Evolutionary conservation across 2,329 filamentous ascomycete genomes (phyloP), one percentile per base, ranked within the genome.

Genomic region (Hypoxylon sp.): DNA sequence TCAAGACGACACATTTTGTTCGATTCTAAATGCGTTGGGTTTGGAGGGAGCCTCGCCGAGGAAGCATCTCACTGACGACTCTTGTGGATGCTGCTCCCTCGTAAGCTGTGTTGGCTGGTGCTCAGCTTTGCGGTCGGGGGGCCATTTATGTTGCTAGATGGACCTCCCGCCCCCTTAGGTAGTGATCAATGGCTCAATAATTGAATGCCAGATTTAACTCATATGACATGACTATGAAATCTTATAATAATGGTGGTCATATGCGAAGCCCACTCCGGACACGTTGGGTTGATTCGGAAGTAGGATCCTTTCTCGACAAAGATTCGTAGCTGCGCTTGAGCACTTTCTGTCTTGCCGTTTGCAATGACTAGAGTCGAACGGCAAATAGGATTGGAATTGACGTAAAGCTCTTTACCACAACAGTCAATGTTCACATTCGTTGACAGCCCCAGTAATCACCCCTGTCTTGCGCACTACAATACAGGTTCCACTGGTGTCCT

Each of bases 21-120:
- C 60, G 59, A 56, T 70, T 70, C 71, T 70, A 65, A 70, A 64
- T 62, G 67, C 68, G 70, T 69, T 71, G 63, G 65, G 64, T 73
- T 73, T 69, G 60, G 69, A 67, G 69, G 65, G 67, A 58, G 24
- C 54, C 40, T 65, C 24, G 52, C 61, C 28, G 60, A 60, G 48
- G 68, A 69, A 65, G 62, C 71, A 73, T 74, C 70, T 42, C 73
- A 75, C 73, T 75, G 52, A 74, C 72, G 73, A 74, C 65, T 69
- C 73, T 72, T 73, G 72, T 73, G 71, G 70, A 70, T 74, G 72
- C 51, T 51, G 42, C 64, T 63, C 56, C 68, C 61, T 66, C 57
- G 30, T 55, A 51, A 57, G 59, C 61, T 65, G 61, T 57, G 64
- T 59, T 62, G 38, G 64, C 61, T 61, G 51, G 52, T 32, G 42